Evolutionary conservation across 257 asterid species (phyloP).

Genomic region (Ajuga chamaepitys): DNA sequence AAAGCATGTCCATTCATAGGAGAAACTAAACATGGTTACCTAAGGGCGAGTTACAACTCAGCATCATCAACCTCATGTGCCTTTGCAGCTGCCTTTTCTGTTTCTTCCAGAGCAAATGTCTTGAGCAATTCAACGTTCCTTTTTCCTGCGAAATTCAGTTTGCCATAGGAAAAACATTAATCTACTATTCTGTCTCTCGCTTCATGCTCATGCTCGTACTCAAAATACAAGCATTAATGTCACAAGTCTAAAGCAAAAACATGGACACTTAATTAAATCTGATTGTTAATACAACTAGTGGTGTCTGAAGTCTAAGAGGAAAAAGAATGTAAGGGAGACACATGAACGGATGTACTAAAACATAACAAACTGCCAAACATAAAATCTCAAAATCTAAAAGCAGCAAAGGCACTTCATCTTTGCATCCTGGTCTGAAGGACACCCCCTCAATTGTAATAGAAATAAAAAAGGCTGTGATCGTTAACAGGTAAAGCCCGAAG

Average conservation of each 20-base stretch:
- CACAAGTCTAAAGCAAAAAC: not conserved
- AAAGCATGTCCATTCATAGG: not conserved
- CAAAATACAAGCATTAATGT: not conserved
- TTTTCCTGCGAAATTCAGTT: slow-evolving; percentile 35
- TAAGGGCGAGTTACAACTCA: slow-evolving; percentile 37
- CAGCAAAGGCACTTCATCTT: not conserved
- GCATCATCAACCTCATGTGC: slow-evolving; percentile 38
- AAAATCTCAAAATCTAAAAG: not conserved
- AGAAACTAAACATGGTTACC: slow-evolving; percentile 17
- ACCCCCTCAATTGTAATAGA: no score
- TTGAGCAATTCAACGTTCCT: slow-evolving; percentile 65
- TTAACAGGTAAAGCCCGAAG: no score
- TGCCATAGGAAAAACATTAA: not conserved
- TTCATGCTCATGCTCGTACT: not conserved
- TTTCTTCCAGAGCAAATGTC: slow-evolving; percentile 61
- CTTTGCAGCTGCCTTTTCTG: slow-evolving; percentile 56
- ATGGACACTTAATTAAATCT: not conserved
- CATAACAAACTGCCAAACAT: not conserved
- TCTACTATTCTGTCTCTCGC: not conserved
- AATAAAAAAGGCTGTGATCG: not conserved
- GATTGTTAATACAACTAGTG: not conserved
- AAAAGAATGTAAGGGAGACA: not conserved
- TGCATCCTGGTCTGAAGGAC: not conserved
- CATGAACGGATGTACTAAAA: not conserved
- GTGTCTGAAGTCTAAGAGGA: not conserved